Evolutionary conservation across 495 filamentous ascomycete species (phyloP).

Genomic region (Neurospora pannonica): DNA sequence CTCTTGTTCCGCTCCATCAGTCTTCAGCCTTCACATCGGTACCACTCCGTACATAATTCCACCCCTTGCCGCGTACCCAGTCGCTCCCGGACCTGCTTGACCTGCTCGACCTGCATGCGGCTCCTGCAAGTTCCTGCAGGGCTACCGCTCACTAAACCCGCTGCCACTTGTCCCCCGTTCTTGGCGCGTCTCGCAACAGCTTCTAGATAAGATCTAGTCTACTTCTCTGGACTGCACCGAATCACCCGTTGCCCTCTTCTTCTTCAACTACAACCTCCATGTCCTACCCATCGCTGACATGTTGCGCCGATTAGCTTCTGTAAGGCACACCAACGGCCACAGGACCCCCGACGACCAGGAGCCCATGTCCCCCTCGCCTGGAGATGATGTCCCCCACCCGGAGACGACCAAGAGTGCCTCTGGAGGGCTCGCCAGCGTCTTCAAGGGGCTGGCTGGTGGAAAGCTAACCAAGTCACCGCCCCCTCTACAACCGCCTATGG

Average conservation of each 20-base stretch:
- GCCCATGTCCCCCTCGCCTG: conserved; percentile 48
- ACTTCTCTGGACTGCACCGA: background rate
- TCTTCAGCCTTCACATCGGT: background rate
- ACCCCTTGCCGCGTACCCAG: conserved; percentile 1
- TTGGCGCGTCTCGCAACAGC: conserved; percentile 5
- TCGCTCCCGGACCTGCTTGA: conserved; percentile 1
- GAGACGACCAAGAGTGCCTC: conserved; percentile 28
- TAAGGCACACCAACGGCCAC: conserved; percentile 20
- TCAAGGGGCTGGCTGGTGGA: conserved; percentile 43
- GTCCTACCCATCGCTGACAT: conserved; percentile 27
- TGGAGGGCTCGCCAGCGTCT: conserved; percentile 45
- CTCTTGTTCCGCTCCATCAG: background rate
- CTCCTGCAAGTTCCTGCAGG: conserved; percentile 25
- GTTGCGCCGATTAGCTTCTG: conserved; percentile 35
- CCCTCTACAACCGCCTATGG: conserved; percentile 21
- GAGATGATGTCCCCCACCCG: conserved; percentile 41
- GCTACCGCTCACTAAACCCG: conserved; percentile 9
- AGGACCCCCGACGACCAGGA: conserved; percentile 28
- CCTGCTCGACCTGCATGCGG: conserved; percentile 20
- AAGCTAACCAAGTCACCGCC: conserved; percentile 36
- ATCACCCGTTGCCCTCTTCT: background rate
- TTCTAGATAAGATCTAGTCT: background rate
- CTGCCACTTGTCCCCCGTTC: conserved; percentile 7
- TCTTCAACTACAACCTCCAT: background rate
- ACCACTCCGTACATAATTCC: background rate